phyloP scores from a whole-genome alignment of 345 rosid genomes.

The Eucalyptus tenuipes region DNA sequence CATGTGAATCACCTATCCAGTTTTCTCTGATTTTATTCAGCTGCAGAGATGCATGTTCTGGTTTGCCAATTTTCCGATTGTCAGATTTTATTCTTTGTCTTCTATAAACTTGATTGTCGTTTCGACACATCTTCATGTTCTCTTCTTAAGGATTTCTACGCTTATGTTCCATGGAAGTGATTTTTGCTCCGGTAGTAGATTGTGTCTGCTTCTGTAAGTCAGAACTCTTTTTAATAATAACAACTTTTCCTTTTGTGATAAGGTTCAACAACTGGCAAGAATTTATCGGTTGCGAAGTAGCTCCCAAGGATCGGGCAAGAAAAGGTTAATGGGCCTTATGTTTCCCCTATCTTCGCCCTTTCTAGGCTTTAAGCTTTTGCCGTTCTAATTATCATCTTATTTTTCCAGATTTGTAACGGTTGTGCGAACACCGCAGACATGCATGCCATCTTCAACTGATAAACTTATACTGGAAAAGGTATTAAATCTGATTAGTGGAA shows the following conservation, averaged over 20 bases:
- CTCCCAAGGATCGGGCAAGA: constrained; percentile 75
- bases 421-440: constrained; percentile 55
- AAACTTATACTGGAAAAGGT: constrained; percentile 73
- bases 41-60: neutral
- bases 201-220: neutral
- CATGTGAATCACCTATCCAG: neutral
- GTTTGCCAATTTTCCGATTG: neutral
- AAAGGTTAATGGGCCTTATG: constrained; percentile 22
- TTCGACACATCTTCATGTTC: neutral
- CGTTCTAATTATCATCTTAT: neutral
- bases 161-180: neutral
- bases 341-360: neutral
- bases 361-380: neutral
- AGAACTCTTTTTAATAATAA: neutral
- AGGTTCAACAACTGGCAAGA: constrained; percentile 67
- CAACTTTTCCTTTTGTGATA: neutral
- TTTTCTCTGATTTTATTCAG: neutral
- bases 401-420: constrained; percentile 58
- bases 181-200: neutral
- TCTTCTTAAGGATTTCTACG: neutral
- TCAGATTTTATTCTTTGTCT: neutral
- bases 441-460: constrained; percentile 69
- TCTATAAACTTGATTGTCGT: neutral
- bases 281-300: constrained; percentile 53
- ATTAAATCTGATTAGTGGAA: neutral